Evolutionary conservation across 441 rosid genomes (phyloP).

Genomic region (Populus hybrid): DNA sequence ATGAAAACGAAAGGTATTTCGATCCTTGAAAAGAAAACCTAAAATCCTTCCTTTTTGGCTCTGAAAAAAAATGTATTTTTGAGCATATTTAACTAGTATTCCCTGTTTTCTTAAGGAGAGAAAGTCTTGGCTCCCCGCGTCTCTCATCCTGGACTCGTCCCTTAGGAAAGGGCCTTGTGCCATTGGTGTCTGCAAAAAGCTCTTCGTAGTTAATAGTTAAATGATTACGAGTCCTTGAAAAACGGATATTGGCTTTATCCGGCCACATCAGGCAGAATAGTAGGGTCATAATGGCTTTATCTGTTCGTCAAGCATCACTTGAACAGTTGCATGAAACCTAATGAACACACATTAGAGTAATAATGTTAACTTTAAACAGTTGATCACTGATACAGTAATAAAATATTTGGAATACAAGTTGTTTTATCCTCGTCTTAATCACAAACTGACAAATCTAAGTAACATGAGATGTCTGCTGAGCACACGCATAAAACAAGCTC

Average conservation of each 20-base stretch:
- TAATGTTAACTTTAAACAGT: background rate
- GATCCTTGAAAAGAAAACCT: no score
- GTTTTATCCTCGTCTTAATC: slow-evolving; percentile 17
- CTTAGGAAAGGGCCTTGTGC: background rate
- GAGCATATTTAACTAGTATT: no score
- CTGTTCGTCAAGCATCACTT: slow-evolving; percentile 20
- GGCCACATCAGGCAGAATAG: slow-evolving; percentile 23
- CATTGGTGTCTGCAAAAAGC: background rate
- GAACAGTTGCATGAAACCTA: no score
- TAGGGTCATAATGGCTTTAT: slow-evolving; percentile 26
- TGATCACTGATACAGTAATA: background rate
- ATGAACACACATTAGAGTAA: background rate
- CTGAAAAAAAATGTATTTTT: no score
- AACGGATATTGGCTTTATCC: background rate
- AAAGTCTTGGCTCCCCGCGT: background rate
- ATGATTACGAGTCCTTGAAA: background rate
- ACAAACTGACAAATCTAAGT: slow-evolving; percentile 52
- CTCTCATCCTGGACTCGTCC: background rate
- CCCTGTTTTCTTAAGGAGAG: background rate
- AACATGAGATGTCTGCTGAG: slow-evolving; percentile 54
- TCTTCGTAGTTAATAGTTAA: background rate
- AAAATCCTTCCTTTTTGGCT: no score
- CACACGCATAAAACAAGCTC: slow-evolving; percentile 27
- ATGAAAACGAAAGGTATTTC: no score
- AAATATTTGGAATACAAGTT: slow-evolving; percentile 9